These are phyloP conservation scores for Cymbopogon flexuosus DNA, from an alignment of 202 grass and related monocot species.

Conservation along the genomic window DNA sequence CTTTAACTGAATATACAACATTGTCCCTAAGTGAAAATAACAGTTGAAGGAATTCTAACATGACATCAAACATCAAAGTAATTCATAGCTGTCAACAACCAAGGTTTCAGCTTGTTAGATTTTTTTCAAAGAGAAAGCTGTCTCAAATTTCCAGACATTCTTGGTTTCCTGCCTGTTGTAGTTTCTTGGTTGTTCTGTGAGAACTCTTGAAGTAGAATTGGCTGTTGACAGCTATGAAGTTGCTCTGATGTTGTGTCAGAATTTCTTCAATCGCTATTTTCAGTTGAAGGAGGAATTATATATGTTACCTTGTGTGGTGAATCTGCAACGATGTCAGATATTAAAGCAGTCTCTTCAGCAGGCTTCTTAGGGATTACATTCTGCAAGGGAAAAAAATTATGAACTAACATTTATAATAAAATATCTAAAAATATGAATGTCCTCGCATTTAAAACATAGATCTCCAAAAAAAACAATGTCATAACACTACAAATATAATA, in stretches of 20 bases:
- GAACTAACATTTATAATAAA: no score
- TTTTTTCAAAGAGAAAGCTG: conserved; percentile 19
- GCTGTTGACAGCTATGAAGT: not conserved
- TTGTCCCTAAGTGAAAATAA: not conserved
- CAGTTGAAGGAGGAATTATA: not conserved
- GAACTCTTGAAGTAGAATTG: not conserved
- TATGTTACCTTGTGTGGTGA: conserved; percentile 78
- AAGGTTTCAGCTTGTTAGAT: conserved; percentile 5
- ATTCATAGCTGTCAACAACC: no score
- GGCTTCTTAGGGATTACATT: conserved; percentile 55
- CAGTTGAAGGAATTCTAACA: no score
- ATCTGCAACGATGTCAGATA: conserved; percentile 72
- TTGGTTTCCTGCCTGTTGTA: not conserved
- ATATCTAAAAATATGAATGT: no score
- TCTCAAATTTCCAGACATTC: not conserved
- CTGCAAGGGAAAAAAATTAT: conserved; percentile 47
- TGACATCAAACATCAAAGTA: no score
- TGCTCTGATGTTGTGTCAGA: not conserved
- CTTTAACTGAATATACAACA: not conserved
- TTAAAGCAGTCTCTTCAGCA: conserved; percentile 47
- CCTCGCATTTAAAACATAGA: no score
- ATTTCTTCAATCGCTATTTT: not conserved
- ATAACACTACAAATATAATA: no score
- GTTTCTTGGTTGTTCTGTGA: not conserved
- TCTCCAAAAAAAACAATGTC: no score